Conservation (phyloP, 208 protist genomes). For the Trichomonas gallinae region DNA sequence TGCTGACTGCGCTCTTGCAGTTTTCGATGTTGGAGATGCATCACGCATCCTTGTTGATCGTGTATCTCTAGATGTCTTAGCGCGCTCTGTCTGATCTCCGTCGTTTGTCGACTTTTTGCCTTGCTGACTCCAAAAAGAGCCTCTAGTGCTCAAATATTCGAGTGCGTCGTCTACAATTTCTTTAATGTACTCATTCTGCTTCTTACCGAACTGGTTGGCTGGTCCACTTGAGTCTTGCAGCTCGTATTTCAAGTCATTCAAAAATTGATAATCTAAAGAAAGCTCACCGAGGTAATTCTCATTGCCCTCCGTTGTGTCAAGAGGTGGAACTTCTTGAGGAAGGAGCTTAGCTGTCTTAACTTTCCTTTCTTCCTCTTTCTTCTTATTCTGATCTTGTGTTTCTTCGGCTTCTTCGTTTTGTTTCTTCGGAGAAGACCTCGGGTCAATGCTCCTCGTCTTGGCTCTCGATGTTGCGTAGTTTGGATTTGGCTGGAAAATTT, state of each 20-base stretch:
- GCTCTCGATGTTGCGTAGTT: neutral
- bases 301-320: neutral
- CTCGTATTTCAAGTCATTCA: neutral
- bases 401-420: neutral
- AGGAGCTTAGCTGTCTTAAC: neutral
- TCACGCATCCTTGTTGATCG: neutral
- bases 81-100: neutral
- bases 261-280: neutral
- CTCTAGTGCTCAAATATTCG: neutral
- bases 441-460: neutral
- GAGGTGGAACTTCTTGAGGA: neutral
- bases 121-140: neutral
- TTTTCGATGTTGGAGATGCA: neutral
- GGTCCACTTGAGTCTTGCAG: neutral
- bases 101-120: neutral
- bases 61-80: neutral
- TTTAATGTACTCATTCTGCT: neutral
- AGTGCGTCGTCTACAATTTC: neutral
- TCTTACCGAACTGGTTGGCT: neutral
- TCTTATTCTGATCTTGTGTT: neutral
- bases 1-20: neutral
- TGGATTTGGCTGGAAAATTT: conserved; percentile 1
- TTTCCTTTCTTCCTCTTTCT: neutral
- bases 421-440: neutral
- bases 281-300: neutral